Evolutionary conservation across 805 yeast genomes (phyloP).

Genomic region (Scheffersomyces stipitis): DNA sequence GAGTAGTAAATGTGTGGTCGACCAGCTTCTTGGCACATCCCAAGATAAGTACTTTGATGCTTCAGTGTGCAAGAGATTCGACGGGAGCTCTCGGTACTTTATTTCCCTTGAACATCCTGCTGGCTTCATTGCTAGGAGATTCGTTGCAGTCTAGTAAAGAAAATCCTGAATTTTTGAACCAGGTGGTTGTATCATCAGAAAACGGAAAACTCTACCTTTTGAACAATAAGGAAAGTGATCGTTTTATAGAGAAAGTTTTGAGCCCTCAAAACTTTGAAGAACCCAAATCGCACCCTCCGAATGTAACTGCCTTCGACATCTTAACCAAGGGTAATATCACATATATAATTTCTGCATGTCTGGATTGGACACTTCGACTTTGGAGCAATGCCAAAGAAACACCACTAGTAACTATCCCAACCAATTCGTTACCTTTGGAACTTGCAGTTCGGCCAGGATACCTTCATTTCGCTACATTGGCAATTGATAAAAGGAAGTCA

Average conservation of each 20-base stretch:
- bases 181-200: neutral
- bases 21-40: conserved; percentile 32
- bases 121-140: neutral
- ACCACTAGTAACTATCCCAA: conserved; percentile 19
- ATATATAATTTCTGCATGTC: conserved; percentile 15
- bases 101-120: neutral
- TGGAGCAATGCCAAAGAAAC: conserved; percentile 13
- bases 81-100: neutral
- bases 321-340: conserved; percentile 1
- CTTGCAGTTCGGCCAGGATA: conserved; percentile 17
- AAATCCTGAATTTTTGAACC: neutral
- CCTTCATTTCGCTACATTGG: conserved; percentile 27
- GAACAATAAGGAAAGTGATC: neutral
- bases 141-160: neutral
- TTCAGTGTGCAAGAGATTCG: conserved; percentile 6
- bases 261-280: neutral
- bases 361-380: conserved; percentile 24
- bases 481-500: conserved; percentile 7
- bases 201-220: neutral
- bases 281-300: neutral
- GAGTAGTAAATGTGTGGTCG: conserved; percentile 35
- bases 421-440: conserved; percentile 16
- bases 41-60: conserved; percentile 13
- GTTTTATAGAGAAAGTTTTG: neutral
- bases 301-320: neutral